Conservation (phyloP, 148 eudicot genomes). For the Fallopia convolvulus region DNA sequence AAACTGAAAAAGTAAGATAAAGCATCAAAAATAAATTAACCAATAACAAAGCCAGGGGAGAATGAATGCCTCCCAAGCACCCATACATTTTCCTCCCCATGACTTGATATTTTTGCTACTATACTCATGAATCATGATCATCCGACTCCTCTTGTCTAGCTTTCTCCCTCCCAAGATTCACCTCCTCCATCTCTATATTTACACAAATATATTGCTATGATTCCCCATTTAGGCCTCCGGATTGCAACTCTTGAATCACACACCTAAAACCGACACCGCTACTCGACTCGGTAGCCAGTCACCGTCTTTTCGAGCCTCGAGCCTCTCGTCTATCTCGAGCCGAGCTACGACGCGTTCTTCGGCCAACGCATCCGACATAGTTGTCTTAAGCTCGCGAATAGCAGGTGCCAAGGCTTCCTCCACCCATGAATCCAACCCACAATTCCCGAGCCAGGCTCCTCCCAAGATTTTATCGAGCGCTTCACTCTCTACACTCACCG, state of each 20-base stretch:
- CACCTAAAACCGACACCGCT: constrained; percentile 14
- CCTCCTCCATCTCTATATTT: background rate
- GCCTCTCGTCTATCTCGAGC: constrained; percentile 39
- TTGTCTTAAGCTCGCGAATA: constrained; percentile 37
- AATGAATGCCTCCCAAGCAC: background rate
- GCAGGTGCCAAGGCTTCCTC: constrained; percentile 51
- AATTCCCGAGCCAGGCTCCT: constrained; percentile 67
- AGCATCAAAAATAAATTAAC: constrained; percentile 8
- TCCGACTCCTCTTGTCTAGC: background rate
- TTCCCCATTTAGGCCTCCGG: background rate
- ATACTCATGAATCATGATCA: background rate
- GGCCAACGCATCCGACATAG: constrained; percentile 12
- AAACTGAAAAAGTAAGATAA: background rate
- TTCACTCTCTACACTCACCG: constrained; percentile 44
- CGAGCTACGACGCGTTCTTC: constrained; percentile 26
- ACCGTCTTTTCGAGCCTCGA: constrained; percentile 31
- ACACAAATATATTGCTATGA: background rate
- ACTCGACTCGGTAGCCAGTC: constrained; percentile 60
- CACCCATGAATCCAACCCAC: constrained; percentile 55
- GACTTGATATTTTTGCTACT: background rate
- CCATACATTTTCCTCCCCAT: background rate
- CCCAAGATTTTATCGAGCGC: constrained; percentile 70
- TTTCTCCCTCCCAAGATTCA: background rate
- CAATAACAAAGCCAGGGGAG: background rate
- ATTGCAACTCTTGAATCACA: background rate